phyloP scores from a whole-genome alignment of 1,284 basidiomycete species.

The Cutaneotrichosporon sp. region DNA sequence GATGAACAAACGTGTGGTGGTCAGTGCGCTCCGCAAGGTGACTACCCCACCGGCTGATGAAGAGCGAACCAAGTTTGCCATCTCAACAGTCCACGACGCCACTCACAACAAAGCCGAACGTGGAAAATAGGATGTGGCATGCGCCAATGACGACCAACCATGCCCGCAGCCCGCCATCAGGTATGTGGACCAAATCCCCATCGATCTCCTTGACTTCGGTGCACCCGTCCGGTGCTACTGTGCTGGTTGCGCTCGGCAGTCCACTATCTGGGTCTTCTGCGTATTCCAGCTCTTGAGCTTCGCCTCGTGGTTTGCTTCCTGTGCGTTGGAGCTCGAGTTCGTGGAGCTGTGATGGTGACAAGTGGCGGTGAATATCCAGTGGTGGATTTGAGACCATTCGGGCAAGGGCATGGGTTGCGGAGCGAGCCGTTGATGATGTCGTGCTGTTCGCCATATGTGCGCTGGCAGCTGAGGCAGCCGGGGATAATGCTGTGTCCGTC shows the following conservation, averaged over 20 bases:
- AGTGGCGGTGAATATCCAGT: background rate
- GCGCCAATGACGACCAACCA: constrained; percentile 24
- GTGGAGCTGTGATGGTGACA: background rate
- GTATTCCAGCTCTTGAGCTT: background rate
- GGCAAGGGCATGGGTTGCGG: too few species aligned
- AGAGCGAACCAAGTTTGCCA: too few species aligned
- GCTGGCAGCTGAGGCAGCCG: too few species aligned
- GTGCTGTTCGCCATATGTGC: too few species aligned
- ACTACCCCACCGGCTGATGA: too few species aligned
- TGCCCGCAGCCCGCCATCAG: constrained; percentile 21
- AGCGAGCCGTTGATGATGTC: too few species aligned
- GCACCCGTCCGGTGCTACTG: background rate
- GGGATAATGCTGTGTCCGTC: too few species aligned
- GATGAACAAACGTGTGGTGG: too few species aligned
- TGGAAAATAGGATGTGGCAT: constrained; percentile 18
- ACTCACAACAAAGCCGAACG: constrained; percentile 25
- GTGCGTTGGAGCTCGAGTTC: background rate
- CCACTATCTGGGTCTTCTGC: background rate
- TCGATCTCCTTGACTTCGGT: constrained; percentile 11
- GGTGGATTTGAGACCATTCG: background rate
- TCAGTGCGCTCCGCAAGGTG: too few species aligned
- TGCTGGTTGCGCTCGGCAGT: background rate
- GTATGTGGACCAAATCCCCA: constrained; percentile 18
- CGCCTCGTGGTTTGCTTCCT: background rate
- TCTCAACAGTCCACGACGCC: too few species aligned